Base-by-base conservation (phyloP, 1,139 yeast species). In the Candida buenavistaensis region DNA sequence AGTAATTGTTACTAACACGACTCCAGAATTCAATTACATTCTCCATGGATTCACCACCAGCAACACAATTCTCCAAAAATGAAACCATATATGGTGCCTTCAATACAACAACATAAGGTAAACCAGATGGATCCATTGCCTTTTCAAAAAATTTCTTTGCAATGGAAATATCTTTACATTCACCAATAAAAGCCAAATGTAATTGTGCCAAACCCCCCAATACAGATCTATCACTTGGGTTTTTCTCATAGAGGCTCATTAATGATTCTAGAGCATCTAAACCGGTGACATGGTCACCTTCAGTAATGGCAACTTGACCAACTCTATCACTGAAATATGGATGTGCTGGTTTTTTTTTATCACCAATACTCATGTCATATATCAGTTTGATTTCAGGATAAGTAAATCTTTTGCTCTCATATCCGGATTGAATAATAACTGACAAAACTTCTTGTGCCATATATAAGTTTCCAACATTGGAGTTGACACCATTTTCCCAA, bases 171-270 rank as follows among this genome's bases (percentile, higher is more conserved):
- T 88, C 94, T 47, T 80, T 79, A 57, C 90, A 83, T 45, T 79
- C 80, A 32, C 96, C 95, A 51, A 89, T 82, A 51, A 89, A 88
- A 2, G 85, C 74, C 44, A 83, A 71, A 59, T 85, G 95, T 33
- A 84, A 80, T 57, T 82, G 85, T 30, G 68, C 59, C 42, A 70
- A 58, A 2, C 62, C 53, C 14, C 50, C 44, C 40, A 54, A 50
- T 14, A 57, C 45, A 33, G 45, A 43, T n/a, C 43, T 43, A 20
- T 48, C 43, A 20, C 38, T 40, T 12, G 48, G 35, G 22, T 45
- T 38, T n/a, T 40, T 33, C 42, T 61, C 71, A 40, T 54, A 61
- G 6, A 44, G 30, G 31, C 55, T 47, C 47, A 68, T 58, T 37
- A 70, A 53, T 6, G 53, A 50, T 51, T 70, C 75, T 44, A 70